Conservation (phyloP, 2,329 filamentous ascomycete species). For the Xylariales sp. region DNA sequence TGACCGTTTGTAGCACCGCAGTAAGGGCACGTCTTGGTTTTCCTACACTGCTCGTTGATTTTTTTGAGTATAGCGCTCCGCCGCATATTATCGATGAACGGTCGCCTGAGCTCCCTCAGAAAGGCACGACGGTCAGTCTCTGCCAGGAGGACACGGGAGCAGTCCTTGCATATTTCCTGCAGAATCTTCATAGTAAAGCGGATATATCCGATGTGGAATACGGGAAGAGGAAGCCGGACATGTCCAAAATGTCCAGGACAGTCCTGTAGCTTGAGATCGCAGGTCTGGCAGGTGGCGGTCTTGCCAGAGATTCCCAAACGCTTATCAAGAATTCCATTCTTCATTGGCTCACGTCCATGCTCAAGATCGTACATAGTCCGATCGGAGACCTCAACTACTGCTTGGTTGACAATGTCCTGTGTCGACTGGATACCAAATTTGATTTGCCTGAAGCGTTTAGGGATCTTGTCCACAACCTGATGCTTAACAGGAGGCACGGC, state of each 20-base stretch:
- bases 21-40: slow-evolving; percentile 75
- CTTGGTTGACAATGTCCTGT: slow-evolving; percentile 93
- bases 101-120: slow-evolving; percentile 73
- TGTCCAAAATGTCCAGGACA: slow-evolving; percentile 97
- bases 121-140: slow-evolving; percentile 74
- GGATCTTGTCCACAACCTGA: slow-evolving; percentile 83
- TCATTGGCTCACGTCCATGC: slow-evolving; percentile 68
- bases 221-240: slow-evolving; percentile 83
- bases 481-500: slow-evolving; percentile 58
- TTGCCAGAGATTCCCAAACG: slow-evolving; percentile 82
- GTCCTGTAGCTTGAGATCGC: slow-evolving; percentile 71
- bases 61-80: slow-evolving; percentile 80
- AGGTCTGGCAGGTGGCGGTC: slow-evolving; percentile 73
- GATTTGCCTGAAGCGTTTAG: slow-evolving; percentile 87
- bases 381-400: slow-evolving; percentile 91
- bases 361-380: slow-evolving; percentile 89
- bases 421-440: slow-evolving; percentile 95
- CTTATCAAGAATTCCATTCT: slow-evolving; percentile 81
- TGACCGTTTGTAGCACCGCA: slow-evolving; percentile 83
- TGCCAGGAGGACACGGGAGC: slow-evolving; percentile 75
- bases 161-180: slow-evolving; percentile 96
- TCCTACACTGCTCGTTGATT: slow-evolving; percentile 85
- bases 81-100: slow-evolving; percentile 84
- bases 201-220: slow-evolving; percentile 94
- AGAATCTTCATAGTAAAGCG: slow-evolving; percentile 89